Percentiles rank a stretch among this genome's conserved stretches.
Evolutionary conservation across 2,329 filamentous ascomycete genomes (phyloP).

Genomic region (Pyricularia pennisetigena): DNA sequence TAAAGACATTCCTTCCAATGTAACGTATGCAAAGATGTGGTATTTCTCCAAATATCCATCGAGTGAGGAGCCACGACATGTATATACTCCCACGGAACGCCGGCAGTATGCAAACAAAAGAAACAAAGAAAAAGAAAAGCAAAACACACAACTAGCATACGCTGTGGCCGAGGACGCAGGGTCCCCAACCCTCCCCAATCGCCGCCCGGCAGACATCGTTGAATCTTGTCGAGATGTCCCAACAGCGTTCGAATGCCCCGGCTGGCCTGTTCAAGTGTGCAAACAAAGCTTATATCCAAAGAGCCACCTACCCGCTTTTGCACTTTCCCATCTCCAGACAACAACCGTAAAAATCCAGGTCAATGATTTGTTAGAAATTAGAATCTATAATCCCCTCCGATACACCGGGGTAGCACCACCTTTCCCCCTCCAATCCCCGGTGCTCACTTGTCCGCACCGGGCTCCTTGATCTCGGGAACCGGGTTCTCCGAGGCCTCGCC

Average conservation of each 20-base stretch:
- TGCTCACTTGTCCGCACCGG: not conserved
- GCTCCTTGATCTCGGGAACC: slow-evolving; percentile 6
- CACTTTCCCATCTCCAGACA: not conserved
- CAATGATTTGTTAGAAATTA: not conserved
- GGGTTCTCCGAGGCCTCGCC: slow-evolving; percentile 8
- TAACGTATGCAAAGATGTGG: not conserved
- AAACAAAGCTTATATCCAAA: not conserved
- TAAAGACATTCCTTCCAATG: not conserved
- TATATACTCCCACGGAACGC: not conserved
- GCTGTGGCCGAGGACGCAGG: not conserved
- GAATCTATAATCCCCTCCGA: not conserved
- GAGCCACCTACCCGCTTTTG: not conserved
- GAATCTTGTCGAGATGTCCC: not conserved
- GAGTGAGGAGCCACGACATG: not conserved
- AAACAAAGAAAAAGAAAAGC: not conserved
- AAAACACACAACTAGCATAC: not conserved
- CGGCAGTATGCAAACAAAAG: slow-evolving; percentile 3
- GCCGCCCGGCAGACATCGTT: not conserved
- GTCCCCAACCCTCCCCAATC: not conserved
- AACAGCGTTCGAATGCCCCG: not conserved
- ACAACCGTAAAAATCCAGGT: not conserved
- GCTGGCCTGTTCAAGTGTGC: not conserved
- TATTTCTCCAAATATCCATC: not conserved
- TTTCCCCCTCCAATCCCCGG: no score
- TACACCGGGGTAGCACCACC: no score